These are phyloP conservation scores for Hortaea werneckii DNA, from an alignment of 2,329 filamentous ascomycete species.

Conservation along the genomic window DNA sequence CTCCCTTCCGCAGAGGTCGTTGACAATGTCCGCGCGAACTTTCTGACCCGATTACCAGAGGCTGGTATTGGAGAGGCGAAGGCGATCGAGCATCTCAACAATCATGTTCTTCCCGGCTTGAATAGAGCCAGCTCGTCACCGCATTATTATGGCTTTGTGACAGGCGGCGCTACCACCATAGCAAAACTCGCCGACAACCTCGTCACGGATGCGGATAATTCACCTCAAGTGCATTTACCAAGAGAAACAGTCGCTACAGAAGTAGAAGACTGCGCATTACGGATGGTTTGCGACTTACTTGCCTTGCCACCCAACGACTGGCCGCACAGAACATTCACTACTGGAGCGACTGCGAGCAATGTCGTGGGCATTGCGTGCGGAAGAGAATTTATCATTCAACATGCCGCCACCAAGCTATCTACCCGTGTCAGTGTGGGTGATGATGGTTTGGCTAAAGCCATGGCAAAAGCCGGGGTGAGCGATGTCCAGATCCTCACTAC, in stretches of 20 bases:
- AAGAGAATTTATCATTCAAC: constrained; percentile 53
- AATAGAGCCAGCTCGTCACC: constrained; percentile 54
- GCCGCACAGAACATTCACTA: constrained; percentile 72
- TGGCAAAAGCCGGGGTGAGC: constrained; percentile 51
- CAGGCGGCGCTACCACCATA: constrained; percentile 67
- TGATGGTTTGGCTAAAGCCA: constrained; percentile 58
- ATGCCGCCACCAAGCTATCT: constrained; percentile 29
- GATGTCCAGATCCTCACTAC: constrained; percentile 71
- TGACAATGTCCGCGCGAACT: constrained; percentile 21
- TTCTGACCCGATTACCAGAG: constrained; percentile 29
- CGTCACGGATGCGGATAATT: constrained; percentile 74
- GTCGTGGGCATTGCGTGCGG: constrained; percentile 58
- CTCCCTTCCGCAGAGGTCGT: constrained; percentile 26
- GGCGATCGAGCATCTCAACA: background rate
- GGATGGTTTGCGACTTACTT: constrained; percentile 59
- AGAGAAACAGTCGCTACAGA: constrained; percentile 64
- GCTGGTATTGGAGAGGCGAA: constrained; percentile 30
- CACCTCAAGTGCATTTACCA: constrained; percentile 71
- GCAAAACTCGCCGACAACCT: constrained; percentile 75
- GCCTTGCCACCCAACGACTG: constrained; percentile 45
- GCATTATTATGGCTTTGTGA: constrained; percentile 83
- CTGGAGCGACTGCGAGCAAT: constrained; percentile 59
- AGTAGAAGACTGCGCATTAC: constrained; percentile 63
- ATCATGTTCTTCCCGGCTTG: constrained; percentile 44
- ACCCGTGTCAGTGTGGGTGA: constrained; percentile 49